phyloP scores from a whole-genome alignment of 176 grass and related monocot species.

The maize (Zea mays) region Zm-B73-REFERENCE-NAM-5.0 NC_050098.1:3253001-3253500 shows the following conservation, averaged over 20 bases:
- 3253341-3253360: slow-evolving; percentile 10
- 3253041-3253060: slow-evolving; percentile 90
- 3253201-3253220: slow-evolving; percentile 13
- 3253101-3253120: slow-evolving; percentile 88
- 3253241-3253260: not conserved
- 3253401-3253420: not conserved
- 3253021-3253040: slow-evolving; percentile 85
- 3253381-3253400: slow-evolving; percentile 15
- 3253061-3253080: slow-evolving; percentile 84
- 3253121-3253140: slow-evolving; percentile 9
- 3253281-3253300: not conserved
- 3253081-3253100: slow-evolving; percentile 90
- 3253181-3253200: not conserved
- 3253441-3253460: not conserved
- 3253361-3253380: not conserved
- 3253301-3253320: not conserved
- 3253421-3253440: slow-evolving; percentile 4
- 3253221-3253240: not conserved
- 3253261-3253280: not conserved
- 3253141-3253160: not conserved
- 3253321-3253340: not conserved
- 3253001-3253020: slow-evolving; percentile 81
- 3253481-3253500: slow-evolving; percentile 16
- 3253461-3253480: not conserved
- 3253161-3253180: slow-evolving; percentile 6